Evolutionary conservation across 2,329 filamentous ascomycete genomes (phyloP).

Genomic region (Cladophialophora psammophila): DNA sequence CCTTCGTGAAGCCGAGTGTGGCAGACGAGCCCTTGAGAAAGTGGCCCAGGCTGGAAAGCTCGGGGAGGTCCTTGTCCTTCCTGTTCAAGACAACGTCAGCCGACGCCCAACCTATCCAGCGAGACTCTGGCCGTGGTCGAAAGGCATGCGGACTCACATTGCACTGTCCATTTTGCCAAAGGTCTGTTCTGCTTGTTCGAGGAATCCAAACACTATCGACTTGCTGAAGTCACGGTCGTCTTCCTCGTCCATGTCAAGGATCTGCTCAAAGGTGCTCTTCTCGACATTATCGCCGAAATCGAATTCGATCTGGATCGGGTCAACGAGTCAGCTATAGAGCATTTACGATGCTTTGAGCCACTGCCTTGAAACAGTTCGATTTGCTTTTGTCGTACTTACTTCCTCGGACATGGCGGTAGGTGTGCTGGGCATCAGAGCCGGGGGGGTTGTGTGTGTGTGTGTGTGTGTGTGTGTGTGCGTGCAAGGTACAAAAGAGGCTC

Average conservation of each 20-base stretch:
- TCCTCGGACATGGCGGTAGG: constrained; percentile 29
- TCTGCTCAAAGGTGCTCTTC: constrained; percentile 83
- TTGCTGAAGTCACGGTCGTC: constrained; percentile 85
- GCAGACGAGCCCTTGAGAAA: constrained; percentile 98
- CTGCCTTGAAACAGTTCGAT: not conserved
- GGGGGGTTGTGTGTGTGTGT: no score
- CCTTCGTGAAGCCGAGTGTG: constrained; percentile 86
- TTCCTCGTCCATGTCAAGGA: constrained; percentile 97
- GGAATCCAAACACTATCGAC: constrained; percentile 89
- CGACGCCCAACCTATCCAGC: not conserved
- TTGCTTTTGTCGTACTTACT: constrained; percentile 24
- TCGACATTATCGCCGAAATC: constrained; percentile 82
- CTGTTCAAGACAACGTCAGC: constrained; percentile 54
- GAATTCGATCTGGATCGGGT: constrained; percentile 43
- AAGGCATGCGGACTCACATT: constrained; percentile 64
- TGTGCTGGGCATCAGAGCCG: not conserved
- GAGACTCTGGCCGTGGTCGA: not conserved
- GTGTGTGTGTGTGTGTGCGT: no score
- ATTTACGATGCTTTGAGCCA: not conserved
- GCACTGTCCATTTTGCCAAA: constrained; percentile 83
- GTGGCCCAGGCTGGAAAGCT: constrained; percentile 85
- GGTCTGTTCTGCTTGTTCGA: constrained; percentile 86
- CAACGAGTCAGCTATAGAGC: not conserved
- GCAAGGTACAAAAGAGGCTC: constrained; percentile 1
- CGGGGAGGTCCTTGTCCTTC: constrained; percentile 69